Base-by-base conservation (phyloP, 2,329 filamentous ascomycete species). In the Aspergillus sp. region DNA sequence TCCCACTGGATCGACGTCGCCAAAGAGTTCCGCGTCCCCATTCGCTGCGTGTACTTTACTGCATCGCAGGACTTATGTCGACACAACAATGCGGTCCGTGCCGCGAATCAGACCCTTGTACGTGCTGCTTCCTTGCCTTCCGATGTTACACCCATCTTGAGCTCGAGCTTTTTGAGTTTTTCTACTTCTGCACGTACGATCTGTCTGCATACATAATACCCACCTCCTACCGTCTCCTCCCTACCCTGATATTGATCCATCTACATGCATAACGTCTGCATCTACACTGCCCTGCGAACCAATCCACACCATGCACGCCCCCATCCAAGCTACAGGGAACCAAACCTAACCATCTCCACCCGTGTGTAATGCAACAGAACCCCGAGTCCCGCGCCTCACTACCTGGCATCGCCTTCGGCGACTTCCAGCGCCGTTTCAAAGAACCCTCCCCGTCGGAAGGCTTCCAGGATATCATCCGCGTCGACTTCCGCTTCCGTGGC, bases 71-170 rank as follows among this genome's bases (percentile, higher is more conserved):
- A 82, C 41, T 68, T 96, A 8, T 84, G 82, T 69, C 85, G 91
- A 68, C 94, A 99, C 74, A 99, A 99, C 66, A 89, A 95, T 66
- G 83, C 82, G 1, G 89, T 95, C 45, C 83, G 94, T 54, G 84
- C 90, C 1, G 76, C 92, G 59, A 82, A 78, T 57, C 67, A 69
- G 48, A 60, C 65, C 45, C 51, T 73, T 26, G 71, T 76, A 63
- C 43, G 69, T 66, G 44, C 30, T 32, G 43, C 50, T 40, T 42
- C 48, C 19, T 43, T 41, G 32, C 10, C 14, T 41, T 35, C 45
- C 19, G 20, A 47, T 10, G 44, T 44, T 48, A 33, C 45, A 46
- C 43, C 26, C 45, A 36, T 35, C 50, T 17, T 4, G 43, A 43
- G 24, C 54, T 45, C 32, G 50, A 43, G n/a, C 11, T 5, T 22